Evolutionary conservation across 805 yeast species (phyloP).

Genomic region (Wickerhamiella galacta): DNA sequence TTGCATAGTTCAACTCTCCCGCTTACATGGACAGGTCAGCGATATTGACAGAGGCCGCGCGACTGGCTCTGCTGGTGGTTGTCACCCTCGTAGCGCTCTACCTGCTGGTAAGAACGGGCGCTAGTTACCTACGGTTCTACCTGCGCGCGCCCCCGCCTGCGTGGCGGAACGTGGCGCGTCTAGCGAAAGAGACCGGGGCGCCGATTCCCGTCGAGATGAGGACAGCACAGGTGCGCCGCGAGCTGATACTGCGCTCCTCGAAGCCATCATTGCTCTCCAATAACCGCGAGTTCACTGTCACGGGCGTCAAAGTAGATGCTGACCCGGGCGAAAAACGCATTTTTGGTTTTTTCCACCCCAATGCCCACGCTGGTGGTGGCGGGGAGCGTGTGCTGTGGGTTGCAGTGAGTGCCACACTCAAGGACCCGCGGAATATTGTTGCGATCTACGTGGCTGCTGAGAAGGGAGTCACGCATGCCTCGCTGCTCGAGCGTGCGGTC

Average conservation of each 20-base stretch:
- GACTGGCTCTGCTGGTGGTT: background rate
- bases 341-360: slow-evolving; percentile 89
- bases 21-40: too few species aligned
- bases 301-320: slow-evolving; percentile 5
- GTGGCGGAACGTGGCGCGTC: slow-evolving; percentile 10
- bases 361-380: slow-evolving; percentile 93
- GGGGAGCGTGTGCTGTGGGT: slow-evolving; percentile 97
- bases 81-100: background rate
- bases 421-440: slow-evolving; percentile 33
- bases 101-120: background rate
- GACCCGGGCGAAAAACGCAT: slow-evolving; percentile 25
- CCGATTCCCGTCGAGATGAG: slow-evolving; percentile 12
- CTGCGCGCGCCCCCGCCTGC: slow-evolving; percentile 12
- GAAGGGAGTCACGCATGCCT: slow-evolving; percentile 25
- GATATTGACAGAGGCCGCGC: background rate
- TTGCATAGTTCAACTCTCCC: too few species aligned
- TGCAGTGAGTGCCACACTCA: slow-evolving; percentile 59
- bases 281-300: slow-evolving; percentile 7
- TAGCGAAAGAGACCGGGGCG: slow-evolving; percentile 10
- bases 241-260: slow-evolving; percentile 22
- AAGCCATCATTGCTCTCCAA: slow-evolving; percentile 19
- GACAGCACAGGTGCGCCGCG: slow-evolving; percentile 24
- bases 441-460: slow-evolving; percentile 56
- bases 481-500: slow-evolving; percentile 27
- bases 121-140: slow-evolving; percentile 8